Percentiles rank a stretch among this genome's conserved stretches.
Evolutionary conservation across 2,329 filamentous ascomycete genomes (phyloP).

Genomic region (Tolypocladium nubicola): DNA sequence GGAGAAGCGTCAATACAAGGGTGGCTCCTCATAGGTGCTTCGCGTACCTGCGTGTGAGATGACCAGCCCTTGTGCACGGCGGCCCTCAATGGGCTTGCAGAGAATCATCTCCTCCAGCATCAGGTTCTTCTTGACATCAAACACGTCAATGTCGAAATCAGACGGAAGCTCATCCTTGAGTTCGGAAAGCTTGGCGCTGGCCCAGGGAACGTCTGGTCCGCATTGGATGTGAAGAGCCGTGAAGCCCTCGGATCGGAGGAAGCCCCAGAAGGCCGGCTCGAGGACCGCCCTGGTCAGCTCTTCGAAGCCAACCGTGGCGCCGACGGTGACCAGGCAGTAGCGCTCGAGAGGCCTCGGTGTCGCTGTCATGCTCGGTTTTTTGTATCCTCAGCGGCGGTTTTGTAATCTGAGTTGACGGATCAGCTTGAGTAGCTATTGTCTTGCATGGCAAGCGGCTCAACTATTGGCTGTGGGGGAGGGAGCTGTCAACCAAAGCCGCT

Average conservation of each 20-base stretch:
- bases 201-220: constrained; percentile 50
- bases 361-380: constrained; percentile 3
- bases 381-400: neutral
- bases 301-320: constrained; percentile 79
- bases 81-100: constrained; percentile 36
- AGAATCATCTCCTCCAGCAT: constrained; percentile 39
- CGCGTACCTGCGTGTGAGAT: constrained; percentile 78
- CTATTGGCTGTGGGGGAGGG: neutral
- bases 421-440: neutral
- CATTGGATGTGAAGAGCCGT: constrained; percentile 71
- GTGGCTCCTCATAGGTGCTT: neutral
- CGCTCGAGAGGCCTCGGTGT: constrained; percentile 9
- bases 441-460: neutral
- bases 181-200: constrained; percentile 10
- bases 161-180: constrained; percentile 13
- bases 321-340: constrained; percentile 77
- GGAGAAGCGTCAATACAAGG: neutral
- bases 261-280: constrained; percentile 47
- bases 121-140: constrained; percentile 22
- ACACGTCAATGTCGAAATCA: constrained; percentile 16
- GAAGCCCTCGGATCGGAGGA: constrained; percentile 50
- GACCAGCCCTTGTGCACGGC: constrained; percentile 55
- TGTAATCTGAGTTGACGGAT: neutral
- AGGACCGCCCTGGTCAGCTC: constrained; percentile 59
- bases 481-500: neutral